A percentile compares a stretch with the other conserved stretches of the same genome.
Evolutionary conservation across 306 rosid genomes (phyloP).

Genomic region (Malus domestica): DNA sequence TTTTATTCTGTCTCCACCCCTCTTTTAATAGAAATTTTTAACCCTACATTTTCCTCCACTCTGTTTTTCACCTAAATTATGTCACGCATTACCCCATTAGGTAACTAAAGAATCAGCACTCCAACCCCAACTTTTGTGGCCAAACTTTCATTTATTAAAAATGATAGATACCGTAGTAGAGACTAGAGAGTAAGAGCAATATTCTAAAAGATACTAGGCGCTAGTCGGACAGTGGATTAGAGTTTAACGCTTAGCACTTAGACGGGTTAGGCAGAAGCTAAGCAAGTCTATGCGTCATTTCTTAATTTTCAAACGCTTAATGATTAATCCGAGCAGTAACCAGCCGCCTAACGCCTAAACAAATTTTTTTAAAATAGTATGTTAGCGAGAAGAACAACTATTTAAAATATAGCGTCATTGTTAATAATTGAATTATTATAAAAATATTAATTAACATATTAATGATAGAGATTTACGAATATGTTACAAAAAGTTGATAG

Average conservation of each 20-base stretch:
- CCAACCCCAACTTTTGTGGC: not conserved
- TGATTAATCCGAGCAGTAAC: accelerated
- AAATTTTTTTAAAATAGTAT: no score
- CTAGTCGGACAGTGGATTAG: accelerated
- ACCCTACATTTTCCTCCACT: not conserved
- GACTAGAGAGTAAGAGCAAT: no score
- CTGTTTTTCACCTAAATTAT: not conserved
- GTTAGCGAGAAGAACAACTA: no score
- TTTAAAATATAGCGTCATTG: no score
- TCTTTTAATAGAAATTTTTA: not conserved
- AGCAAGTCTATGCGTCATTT: no score
- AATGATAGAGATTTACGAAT: accelerated
- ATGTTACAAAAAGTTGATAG: no score
- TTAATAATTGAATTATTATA: no score
- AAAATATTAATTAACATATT: no score
- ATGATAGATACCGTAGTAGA: not conserved
- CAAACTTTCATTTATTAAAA: not conserved
- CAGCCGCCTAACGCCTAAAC: accelerated
- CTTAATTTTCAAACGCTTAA: no score
- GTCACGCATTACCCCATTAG: constrained; percentile 10
- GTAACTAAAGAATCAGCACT: not conserved
- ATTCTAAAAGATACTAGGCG: accelerated
- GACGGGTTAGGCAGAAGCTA: no score
- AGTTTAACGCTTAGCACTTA: no score
- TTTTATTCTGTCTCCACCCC: not conserved